Evolutionary conservation across 73 alveolate species (phyloP).

Genomic region (Durusdinium trenchii): DNA sequence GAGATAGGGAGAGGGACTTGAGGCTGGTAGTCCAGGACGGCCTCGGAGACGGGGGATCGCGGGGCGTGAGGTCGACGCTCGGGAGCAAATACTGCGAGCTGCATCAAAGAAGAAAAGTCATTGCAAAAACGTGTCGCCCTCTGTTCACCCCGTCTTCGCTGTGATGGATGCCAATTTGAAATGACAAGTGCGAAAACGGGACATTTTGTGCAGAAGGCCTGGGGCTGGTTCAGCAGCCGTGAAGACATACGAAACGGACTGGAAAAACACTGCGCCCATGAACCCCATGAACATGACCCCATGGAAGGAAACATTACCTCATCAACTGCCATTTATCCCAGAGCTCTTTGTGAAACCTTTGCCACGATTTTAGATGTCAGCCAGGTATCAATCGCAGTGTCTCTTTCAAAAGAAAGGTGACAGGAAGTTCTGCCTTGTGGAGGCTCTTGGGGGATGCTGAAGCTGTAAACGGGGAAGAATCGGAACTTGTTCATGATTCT

Average conservation of each 20-base stretch:
- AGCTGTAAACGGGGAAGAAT: too few species aligned
- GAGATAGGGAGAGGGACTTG: not conserved
- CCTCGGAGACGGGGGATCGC: not conserved
- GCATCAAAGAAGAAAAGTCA: not conserved
- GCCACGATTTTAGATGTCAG: too few species aligned
- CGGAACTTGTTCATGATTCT: not conserved
- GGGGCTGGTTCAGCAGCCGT: constrained; percentile 5
- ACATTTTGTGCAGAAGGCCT: not conserved
- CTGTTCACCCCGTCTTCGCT: not conserved
- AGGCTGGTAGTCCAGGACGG: not conserved
- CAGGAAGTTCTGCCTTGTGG: not conserved
- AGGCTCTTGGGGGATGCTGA: not conserved
- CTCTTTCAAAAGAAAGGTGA: not conserved
- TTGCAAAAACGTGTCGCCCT: not conserved
- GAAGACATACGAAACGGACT: not conserved
- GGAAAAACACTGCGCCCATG: too few species aligned
- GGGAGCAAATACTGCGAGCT: constrained; percentile 47
- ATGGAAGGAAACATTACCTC: too few species aligned
- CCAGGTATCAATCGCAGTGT: not conserved
- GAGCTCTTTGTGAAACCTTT: not conserved
- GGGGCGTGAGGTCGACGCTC: constrained; percentile 3
- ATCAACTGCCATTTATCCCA: too few species aligned
- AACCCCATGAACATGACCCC: too few species aligned
- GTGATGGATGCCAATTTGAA: constrained; percentile 23
- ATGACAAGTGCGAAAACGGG: not conserved